These are phyloP conservation scores for Fraxinus sp. DNA, from an alignment of 305 asterid genomes.

Conservation along the genomic window DNA sequence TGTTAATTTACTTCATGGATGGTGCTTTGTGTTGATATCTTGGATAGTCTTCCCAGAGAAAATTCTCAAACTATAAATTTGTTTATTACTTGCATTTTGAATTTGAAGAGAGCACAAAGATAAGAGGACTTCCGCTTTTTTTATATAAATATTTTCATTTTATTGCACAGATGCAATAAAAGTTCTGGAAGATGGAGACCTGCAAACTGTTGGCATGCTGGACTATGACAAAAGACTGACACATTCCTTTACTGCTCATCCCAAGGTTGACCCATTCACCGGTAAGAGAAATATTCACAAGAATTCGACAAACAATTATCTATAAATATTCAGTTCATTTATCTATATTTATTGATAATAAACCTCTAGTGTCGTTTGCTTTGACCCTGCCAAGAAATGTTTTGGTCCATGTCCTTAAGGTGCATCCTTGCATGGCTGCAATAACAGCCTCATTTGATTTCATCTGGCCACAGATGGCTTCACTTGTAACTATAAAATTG, in stretches of 20 bases:
- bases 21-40: not conserved
- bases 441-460: not conserved
- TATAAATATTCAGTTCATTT: not conserved
- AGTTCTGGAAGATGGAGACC: constrained; percentile 96
- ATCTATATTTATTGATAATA: not conserved
- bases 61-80: not conserved
- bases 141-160: constrained; percentile 14
- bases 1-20: not conserved
- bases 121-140: not conserved
- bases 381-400: not conserved
- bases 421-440: not conserved
- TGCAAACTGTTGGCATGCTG: constrained; percentile 88
- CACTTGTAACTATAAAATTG: not conserved
- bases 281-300: constrained; percentile 46
- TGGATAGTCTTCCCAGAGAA: not conserved
- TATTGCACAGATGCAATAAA: constrained; percentile 63
- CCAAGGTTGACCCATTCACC: constrained; percentile 93
- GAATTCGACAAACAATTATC: not conserved
- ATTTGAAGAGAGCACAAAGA: not conserved
- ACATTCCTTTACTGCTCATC: constrained; percentile 96
- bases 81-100: constrained; percentile 5
- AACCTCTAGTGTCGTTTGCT: not conserved
- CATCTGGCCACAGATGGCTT: not conserved
- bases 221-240: constrained; percentile 85
- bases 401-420: not conserved